phyloP scores from a whole-genome alignment of 495 filamentous ascomycete species.

The Hamigera avellanea region DNA sequence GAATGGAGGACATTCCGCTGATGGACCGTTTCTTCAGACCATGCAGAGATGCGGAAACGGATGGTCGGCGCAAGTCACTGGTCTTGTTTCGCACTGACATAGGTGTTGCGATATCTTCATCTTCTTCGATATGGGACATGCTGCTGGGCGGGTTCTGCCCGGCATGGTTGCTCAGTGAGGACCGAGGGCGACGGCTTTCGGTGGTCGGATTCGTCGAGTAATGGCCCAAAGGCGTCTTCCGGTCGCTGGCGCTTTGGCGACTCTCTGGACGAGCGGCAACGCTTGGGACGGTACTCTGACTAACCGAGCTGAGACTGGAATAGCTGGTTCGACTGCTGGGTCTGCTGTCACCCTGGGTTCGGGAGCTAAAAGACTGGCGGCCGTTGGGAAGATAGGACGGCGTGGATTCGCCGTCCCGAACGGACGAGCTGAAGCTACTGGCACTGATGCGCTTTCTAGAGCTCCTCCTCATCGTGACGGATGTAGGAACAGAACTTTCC shows the following conservation, averaged over 20 bases:
- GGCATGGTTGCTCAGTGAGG: slow-evolving; percentile 34
- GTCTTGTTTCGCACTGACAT: slow-evolving; percentile 21
- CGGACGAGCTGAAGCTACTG: slow-evolving; percentile 48
- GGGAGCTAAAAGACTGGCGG: slow-evolving; percentile 40
- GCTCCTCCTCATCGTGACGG: slow-evolving; percentile 64
- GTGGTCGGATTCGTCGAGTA: slow-evolving; percentile 34
- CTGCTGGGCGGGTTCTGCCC: slow-evolving; percentile 19
- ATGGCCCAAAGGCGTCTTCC: slow-evolving; percentile 51
- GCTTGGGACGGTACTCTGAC: slow-evolving; percentile 27
- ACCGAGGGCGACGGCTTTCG: slow-evolving; percentile 35
- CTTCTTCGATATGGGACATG: slow-evolving; percentile 35
- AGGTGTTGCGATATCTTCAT: slow-evolving; percentile 23
- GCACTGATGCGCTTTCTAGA: slow-evolving; percentile 54
- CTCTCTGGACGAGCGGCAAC: slow-evolving; percentile 45
- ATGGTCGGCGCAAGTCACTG: slow-evolving; percentile 21
- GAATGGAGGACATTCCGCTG: slow-evolving; percentile 39
- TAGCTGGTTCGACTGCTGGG: slow-evolving; percentile 37
- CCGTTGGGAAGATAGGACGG: slow-evolving; percentile 33
- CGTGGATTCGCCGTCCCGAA: slow-evolving; percentile 31
- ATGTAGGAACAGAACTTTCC: slow-evolving; percentile 51
- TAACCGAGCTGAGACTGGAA: slow-evolving; percentile 32
- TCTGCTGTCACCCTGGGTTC: slow-evolving; percentile 28
- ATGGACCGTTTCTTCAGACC: slow-evolving; percentile 39
- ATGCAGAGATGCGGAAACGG: slow-evolving; percentile 19
- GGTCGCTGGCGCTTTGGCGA: slow-evolving; percentile 54